A percentile compares a stretch with the other conserved stretches of the same genome.
These are phyloP conservation scores for Talaromyces adpressus DNA, from an alignment of 495 filamentous ascomycete species.

Conservation along the genomic window DNA sequence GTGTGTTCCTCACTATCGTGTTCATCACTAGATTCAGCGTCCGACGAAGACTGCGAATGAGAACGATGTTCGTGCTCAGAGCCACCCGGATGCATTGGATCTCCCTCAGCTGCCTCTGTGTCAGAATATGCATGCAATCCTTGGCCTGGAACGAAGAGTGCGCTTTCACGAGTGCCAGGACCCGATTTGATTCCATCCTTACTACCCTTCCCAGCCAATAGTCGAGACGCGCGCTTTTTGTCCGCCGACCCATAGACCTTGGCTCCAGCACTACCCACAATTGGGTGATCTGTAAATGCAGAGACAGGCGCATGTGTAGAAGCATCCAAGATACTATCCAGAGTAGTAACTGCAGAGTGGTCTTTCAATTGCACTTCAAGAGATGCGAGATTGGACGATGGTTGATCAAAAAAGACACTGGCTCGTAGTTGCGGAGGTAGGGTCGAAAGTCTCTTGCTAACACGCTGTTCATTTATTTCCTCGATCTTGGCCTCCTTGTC, in stretches of 20 bases:
- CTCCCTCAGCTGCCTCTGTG: not conserved
- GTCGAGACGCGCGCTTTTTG: conserved; percentile 19
- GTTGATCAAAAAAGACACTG: conserved; percentile 81
- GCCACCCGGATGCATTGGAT: not conserved
- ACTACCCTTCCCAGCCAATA: conserved; percentile 15
- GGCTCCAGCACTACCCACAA: conserved; percentile 62
- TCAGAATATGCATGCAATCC: conserved; percentile 1
- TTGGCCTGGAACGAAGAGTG: not conserved
- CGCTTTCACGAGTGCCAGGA: conserved; percentile 13
- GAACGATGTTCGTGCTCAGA: conserved; percentile 5
- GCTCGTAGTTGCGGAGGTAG: conserved; percentile 88
- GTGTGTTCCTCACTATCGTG: conserved; percentile 9
- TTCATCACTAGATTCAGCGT: conserved; percentile 12
- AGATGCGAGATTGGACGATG: conserved; percentile 29
- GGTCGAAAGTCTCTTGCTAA: conserved; percentile 33
- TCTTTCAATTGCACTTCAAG: conserved; percentile 65
- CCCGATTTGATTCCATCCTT: conserved; percentile 17
- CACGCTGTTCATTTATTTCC: conserved; percentile 9
- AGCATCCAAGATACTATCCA: conserved; percentile 93
- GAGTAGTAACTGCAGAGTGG: conserved; percentile 76
- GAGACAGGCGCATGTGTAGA: conserved; percentile 86
- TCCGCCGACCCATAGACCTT: conserved; percentile 53
- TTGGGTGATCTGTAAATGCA: conserved; percentile 90
- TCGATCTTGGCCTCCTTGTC: conserved; percentile 9
- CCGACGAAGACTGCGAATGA: conserved; percentile 12